Evolutionary conservation across 305 asterid species (phyloP), one percentile per base, ranked within the genome.

Genomic region (Withania somnifera): DNA sequence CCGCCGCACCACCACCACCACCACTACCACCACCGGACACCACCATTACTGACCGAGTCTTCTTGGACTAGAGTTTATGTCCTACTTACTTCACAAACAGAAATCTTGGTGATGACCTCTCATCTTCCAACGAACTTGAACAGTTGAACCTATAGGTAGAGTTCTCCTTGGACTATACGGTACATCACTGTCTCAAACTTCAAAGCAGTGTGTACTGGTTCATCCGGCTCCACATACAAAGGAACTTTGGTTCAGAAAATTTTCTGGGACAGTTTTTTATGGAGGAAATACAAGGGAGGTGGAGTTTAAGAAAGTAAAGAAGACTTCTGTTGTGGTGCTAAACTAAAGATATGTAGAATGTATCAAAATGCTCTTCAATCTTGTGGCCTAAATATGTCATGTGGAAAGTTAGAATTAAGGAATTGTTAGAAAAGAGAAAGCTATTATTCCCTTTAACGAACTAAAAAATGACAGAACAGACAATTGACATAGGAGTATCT

Each of bases 231-330:
- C 2, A 85, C 87, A 22, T 94, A 94, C 87, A 94, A 89, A 84
- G 98, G 98, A 57, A 94, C 93, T 79, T 73, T 93, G 85, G 87
- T 94, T 13, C 97, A 94, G 79, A 92, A 93, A 67, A 86, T 93
- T 56, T 93, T 14, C 98, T 97, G 0, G 97, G 97, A 3, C 90
- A 94, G 86, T 94, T 87, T 87, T 89, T 94, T 75, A 84, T 87
- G 83, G 97, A 97, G 45, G 98, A 97, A 20, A 86, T 86, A 24
- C 98, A 94, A 87, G 98, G 98, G 61, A 83, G 97, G 77, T n/a
- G n/a, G n/a, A n/a, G n/a, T n/a, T n/a, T n/a, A n/a, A n/a, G n/a
- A n/a, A n/a, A n/a, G n/a, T n/a, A n/a, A n/a, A n/a, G n/a, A n/a
- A n/a, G n/a, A n/a, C n/a, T n/a, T n/a, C n/a, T n/a, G n/a, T n/a